Evolutionary conservation across 1,284 basidiomycete species (phyloP), one percentile per base, ranked within the genome.

Genomic region (Ustilago trichophora): DNA sequence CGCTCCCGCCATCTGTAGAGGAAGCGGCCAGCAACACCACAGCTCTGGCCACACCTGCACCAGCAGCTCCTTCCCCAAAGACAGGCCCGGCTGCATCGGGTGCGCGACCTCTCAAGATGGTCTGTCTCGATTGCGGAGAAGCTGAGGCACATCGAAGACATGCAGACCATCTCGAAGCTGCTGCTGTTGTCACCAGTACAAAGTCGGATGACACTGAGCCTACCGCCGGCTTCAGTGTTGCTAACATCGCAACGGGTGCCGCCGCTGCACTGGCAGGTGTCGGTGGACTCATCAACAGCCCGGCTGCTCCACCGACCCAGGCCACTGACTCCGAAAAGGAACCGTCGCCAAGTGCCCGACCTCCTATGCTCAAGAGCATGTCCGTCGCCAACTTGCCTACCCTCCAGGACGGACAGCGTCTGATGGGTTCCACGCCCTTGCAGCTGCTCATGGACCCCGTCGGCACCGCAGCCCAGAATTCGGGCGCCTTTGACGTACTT

Each of bases 401-500:
- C n/a, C 38, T 71, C 5, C 46, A 46, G 15, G 68, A 55, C 9
- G 68, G 62, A 19, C 53, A 48, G 10, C 52, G 53, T 9, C 36
- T 74, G 6, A 49, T 64, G 54, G 71, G 71, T 1, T 53, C 73
- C 2, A 53, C 55, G 5, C 75, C 73, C 0, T 21, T 77, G 13
- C 67, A 74, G 34, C 60, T 77, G 18, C 31, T 72, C 21, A 33
- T 65, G 18, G 60, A 73, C 13, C 75, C 70, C 1, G 53, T 70
- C 38, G 52, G 62, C 3, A 43, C 57, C 1, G 49, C 38, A 11
- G 68, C 57, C 6, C 50, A 71, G 25, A 62, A 32, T 24, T 66
- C 64, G 12, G 76, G 73, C 12, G 73, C 74, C 4, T 75, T 76
- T 24, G 64, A 71, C 35, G 64, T 58, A 12, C 63, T 78, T 13